A percentile compares a stretch with the other conserved stretches of the same genome.
Conservation (phyloP, 768 basidiomycete genomes). For the Suillus discolor region DNA sequence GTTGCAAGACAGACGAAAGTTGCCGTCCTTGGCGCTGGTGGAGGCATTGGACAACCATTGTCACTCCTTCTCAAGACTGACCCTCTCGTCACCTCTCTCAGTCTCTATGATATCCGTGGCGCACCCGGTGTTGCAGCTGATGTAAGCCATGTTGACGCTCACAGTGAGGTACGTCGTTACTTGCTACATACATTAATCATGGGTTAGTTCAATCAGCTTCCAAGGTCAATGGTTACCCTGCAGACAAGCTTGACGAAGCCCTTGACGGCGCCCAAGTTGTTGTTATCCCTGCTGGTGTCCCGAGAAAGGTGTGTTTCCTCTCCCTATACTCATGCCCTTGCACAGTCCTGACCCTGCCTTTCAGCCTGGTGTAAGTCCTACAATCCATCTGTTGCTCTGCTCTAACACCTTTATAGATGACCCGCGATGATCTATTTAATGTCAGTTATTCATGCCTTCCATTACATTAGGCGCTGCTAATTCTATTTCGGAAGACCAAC, state of each 20-base stretch:
- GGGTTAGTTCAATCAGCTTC: constrained; percentile 3
- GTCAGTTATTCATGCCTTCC: constrained; percentile 43
- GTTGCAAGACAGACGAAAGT: constrained; percentile 79
- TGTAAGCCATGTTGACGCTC: constrained; percentile 91
- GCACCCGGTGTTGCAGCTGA: constrained; percentile 98
- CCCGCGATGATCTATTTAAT: constrained; percentile 96
- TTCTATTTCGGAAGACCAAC: constrained; percentile 66
- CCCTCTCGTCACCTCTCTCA: constrained; percentile 83
- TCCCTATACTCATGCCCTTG: neutral
- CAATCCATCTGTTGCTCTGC: constrained; percentile 9
- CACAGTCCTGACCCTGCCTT: constrained; percentile 31
- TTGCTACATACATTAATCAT: constrained; percentile 1
- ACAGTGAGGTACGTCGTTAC: constrained; percentile 62
- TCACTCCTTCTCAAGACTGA: constrained; percentile 93
- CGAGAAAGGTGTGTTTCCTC: constrained; percentile 75
- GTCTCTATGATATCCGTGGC: constrained; percentile 93
- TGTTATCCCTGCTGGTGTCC: constrained; percentile 98
- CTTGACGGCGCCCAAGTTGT: constrained; percentile 90
- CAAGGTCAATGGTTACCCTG: constrained; percentile 78
- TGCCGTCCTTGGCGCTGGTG: constrained; percentile 96
- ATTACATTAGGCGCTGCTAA: neutral
- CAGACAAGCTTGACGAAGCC: constrained; percentile 87
- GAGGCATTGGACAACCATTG: constrained; percentile 98
- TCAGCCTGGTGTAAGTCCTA: constrained; percentile 78
- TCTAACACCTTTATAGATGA: constrained; percentile 67